phyloP scores from a whole-genome alignment of 495 filamentous ascomycete genomes.

The Daldinia loculata region DNA sequence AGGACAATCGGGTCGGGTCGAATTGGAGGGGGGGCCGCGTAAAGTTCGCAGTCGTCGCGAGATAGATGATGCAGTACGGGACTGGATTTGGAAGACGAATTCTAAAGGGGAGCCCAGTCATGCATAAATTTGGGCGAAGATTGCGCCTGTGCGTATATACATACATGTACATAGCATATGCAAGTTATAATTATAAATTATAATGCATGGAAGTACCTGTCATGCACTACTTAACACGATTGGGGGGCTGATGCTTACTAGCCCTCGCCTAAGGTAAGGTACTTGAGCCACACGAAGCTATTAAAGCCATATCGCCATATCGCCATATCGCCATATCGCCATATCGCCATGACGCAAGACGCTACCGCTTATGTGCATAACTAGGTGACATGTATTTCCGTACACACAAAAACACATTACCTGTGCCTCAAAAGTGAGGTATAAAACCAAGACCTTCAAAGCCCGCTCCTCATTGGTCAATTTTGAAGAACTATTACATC shows the following conservation, averaged over 20 bases:
- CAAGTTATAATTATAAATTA: background rate
- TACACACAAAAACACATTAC: background rate
- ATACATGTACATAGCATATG: background rate
- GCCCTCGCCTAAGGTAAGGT: background rate
- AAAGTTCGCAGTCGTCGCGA: conserved; percentile 35
- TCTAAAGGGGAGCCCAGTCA: conserved; percentile 18
- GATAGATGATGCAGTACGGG: conserved; percentile 21
- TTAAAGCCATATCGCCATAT: too few species aligned
- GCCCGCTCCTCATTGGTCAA: conserved; percentile 29
- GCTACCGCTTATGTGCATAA: too few species aligned
- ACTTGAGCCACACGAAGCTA: background rate
- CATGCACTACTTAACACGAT: background rate
- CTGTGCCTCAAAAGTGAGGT: conserved; percentile 33
- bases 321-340: too few species aligned
- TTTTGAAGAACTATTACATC: conserved; percentile 18
- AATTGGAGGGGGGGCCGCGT: conserved; percentile 49
- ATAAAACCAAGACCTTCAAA: conserved; percentile 19
- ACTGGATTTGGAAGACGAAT: conserved; percentile 15
- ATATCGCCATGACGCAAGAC: too few species aligned
- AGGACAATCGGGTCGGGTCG: conserved; percentile 33
- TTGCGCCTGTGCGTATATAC: background rate
- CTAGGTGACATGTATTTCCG: background rate
- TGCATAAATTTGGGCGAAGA: conserved; percentile 3
- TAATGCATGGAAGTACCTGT: background rate
- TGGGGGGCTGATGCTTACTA: background rate